Conservation (phyloP, 208 protist genomes). For the Crithidia bombi region DNA sequence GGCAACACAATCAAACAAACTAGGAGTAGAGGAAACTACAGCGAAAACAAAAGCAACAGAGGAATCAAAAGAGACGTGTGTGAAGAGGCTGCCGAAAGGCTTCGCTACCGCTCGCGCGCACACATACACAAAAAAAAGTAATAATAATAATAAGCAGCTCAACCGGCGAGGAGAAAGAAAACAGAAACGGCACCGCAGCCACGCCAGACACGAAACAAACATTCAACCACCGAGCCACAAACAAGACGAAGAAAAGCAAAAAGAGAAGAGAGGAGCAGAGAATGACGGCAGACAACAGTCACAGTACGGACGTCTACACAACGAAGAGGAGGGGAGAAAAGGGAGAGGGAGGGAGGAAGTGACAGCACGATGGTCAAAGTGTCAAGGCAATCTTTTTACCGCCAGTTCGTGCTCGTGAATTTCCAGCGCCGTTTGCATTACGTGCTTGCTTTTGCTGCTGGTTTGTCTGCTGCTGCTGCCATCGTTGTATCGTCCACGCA, state of each 20-base stretch:
- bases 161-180: neutral
- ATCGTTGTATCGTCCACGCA: no score
- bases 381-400: no score
- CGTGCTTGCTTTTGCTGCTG: neutral
- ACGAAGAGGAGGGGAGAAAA: no score
- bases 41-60: neutral
- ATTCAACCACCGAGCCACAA: constrained; percentile 14
- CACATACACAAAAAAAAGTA: neutral
- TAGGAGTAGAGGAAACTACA: neutral
- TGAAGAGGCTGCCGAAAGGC: no score
- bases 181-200: no score
- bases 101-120: no score
- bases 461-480: neutral
- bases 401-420: no score
- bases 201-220: neutral
- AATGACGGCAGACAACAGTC: neutral
- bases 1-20: no score
- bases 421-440: no score
- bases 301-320: neutral
- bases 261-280: neutral
- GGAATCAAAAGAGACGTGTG: no score
- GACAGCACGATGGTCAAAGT: no score
- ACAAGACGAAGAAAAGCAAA: neutral
- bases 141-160: neutral
- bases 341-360: no score